Evolutionary conservation across 2,329 filamentous ascomycete species (phyloP), one percentile per base, ranked within the genome.

Genomic region (Colletotrichum echinochloae): DNA sequence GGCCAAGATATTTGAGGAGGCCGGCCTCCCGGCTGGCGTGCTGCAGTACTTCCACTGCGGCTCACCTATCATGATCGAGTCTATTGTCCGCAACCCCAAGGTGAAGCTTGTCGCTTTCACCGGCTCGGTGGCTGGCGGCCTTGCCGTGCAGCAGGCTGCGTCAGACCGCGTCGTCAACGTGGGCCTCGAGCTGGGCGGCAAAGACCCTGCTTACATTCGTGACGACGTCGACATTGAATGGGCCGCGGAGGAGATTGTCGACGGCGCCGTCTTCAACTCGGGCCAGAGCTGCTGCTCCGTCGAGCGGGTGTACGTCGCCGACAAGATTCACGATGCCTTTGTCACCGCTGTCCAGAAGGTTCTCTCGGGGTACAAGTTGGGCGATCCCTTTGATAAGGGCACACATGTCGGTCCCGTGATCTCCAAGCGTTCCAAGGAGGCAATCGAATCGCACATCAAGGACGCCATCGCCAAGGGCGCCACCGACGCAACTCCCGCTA

Each of bases 201-300:
- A 98, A 79, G 95, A 98, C 79, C 94, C 95, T 5, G 95, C 95
- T 30, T 98, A 98, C 77, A 87, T 98, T 65, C 87, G 95, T 71
- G 85, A 85, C 8, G 95, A 98, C 77, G 94, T 97, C 1, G 94
- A 98, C 78, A 82, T 97, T 57, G 89, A 90, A 57, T 98, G 95
- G 95, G 95, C 92, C 0, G 95, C 95, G 0, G 94, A 93, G 75
- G 94, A 98, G 82, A 96, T 98, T 76, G 94, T 98, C 18, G 95
- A 98, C 76, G 95, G 95, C 26, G 91, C 94, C n/a, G 86, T 98
- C 67, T 98, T 98, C 87, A 98, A 98, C 84, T 97, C 95, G 61
- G 95, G 95, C n/a, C 95, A 98, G 84, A 97, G 94, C 79, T 98
- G 95, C 85, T 98, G 95, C 82, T 93, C 94, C 30, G 86, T 98